A percentile compares a stretch with the other conserved stretches of the same genome.
Conservation (phyloP, 108 stramenopile species). For the Cyclotella cryptica region DNA sequence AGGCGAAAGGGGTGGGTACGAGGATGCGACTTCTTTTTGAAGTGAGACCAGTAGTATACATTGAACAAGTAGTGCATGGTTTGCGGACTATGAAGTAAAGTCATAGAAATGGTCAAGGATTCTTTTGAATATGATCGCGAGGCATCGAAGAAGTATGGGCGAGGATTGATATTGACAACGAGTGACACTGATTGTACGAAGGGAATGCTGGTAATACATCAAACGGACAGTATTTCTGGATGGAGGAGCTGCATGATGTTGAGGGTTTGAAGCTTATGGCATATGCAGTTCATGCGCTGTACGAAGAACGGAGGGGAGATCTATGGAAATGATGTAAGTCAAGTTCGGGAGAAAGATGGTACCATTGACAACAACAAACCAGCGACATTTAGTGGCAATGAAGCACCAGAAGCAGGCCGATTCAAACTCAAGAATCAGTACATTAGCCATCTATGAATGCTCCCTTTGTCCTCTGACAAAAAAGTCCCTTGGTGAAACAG, state of each 20-base stretch:
- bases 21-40: conserved; percentile 22
- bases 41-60: conserved; percentile 28
- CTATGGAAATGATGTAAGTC: too few species aligned
- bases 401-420: background rate
- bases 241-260: conserved; percentile 8
- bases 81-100: conserved; percentile 10
- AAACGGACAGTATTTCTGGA: background rate
- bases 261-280: conserved; percentile 26
- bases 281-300: conserved; percentile 17
- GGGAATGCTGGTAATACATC: conserved; percentile 17
- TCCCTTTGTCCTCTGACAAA: conserved; percentile 24
- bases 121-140: conserved; percentile 12
- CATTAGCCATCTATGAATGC: conserved; percentile 23
- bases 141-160: background rate
- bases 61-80: conserved; percentile 6
- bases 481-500: too few species aligned
- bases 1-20: conserved; percentile 32
- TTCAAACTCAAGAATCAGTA: conserved; percentile 17
- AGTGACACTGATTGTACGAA: background rate
- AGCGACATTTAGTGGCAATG: background rate
- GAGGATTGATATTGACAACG: conserved; percentile 28
- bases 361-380: background rate
- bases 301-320: too few species aligned
- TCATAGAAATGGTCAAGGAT: background rate
- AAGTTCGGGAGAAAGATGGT: background rate